Base-by-base conservation (phyloP, 2,329 filamentous ascomycete genomes). In the Colletotrichum navitas region DNA sequence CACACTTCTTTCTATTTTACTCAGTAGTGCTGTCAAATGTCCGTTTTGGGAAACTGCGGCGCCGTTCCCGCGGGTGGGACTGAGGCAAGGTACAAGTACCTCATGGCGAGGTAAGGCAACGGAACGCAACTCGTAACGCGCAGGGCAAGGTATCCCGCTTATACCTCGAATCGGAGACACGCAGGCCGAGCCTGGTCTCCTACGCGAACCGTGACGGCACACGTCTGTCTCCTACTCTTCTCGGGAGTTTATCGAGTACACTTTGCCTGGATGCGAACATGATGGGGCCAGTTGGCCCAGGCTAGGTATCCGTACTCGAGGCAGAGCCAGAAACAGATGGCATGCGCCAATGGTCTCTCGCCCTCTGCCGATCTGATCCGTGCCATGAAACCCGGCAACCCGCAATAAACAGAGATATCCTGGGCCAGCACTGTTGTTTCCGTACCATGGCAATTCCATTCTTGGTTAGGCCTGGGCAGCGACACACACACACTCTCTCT, bases 131-230 rank as follows among this genome's bases (percentile, higher is more conserved):
- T 29, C 32, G 51, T 41, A 65, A 36, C 11, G 36, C 36, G 63
- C 24, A 67, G 47, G 36, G 10, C 18, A 34, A 34, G 18, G 32
- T n/a, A 36, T 55, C 56, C 32, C 58, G 62, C 64, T 58, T 41
- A n/a, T 32, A 21, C 47, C 55, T 32, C 60, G 32, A 41, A 49
- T 49, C 54, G 68, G 51, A 71, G 61, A 71, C 66, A 66, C 60
- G 55, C 70, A 69, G 61, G 51, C 60, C 61, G 55, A 58, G 51
- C 66, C 66, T 55, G 61, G 70, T 66, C 66, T 70, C 66, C 32
- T 55, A 64, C 60, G 64, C 66, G 66, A 72, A 71, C 68, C 54
- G 68, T 71, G 64, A 71, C 68, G 68, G 68, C 68, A 71, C 45
- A 47, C 18, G n/a, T 24, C 21, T 67, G 59, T 10, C 39, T 52